Evolutionary conservation across 345 rosid genomes (phyloP).

Genomic region (Citrus cavaleriei): DNA sequence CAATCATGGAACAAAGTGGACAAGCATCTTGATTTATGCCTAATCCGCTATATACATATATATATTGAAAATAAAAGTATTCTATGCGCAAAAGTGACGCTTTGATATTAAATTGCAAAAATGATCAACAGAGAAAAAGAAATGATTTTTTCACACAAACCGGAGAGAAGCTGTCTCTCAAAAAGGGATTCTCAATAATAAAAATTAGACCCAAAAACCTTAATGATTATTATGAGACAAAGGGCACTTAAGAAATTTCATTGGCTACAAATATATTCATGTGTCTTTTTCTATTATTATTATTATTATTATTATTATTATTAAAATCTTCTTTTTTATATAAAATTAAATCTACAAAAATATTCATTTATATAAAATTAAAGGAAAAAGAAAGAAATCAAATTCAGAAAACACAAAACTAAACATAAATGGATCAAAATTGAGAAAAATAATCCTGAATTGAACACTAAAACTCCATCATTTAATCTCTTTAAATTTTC

Average conservation of each 20-base stretch:
- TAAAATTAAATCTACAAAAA: too few relatives aligned
- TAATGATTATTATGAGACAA: neutral
- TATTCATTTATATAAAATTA: neutral
- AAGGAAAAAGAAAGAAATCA: neutral
- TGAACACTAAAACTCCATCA: neutral
- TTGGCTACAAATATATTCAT: neutral
- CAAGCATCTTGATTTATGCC: neutral
- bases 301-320: too few relatives aligned
- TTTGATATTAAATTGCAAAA: neutral
- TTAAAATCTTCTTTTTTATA: neutral
- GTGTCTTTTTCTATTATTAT: neutral
- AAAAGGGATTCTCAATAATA: neutral
- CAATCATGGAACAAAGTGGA: neutral
- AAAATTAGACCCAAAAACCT: neutral
- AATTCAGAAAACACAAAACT: neutral
- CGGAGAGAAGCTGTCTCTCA: neutral
- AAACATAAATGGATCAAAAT: neutral
- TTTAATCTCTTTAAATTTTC: neutral
- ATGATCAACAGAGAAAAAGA: neutral
- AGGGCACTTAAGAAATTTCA: neutral
- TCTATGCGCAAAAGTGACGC: neutral
- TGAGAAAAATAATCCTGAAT: neutral
- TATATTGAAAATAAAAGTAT: too few relatives aligned
- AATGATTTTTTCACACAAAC: neutral
- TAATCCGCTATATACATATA: neutral